Base-by-base conservation (phyloP, 129 eudicot genomes). In the Glebionis coronaria region DNA sequence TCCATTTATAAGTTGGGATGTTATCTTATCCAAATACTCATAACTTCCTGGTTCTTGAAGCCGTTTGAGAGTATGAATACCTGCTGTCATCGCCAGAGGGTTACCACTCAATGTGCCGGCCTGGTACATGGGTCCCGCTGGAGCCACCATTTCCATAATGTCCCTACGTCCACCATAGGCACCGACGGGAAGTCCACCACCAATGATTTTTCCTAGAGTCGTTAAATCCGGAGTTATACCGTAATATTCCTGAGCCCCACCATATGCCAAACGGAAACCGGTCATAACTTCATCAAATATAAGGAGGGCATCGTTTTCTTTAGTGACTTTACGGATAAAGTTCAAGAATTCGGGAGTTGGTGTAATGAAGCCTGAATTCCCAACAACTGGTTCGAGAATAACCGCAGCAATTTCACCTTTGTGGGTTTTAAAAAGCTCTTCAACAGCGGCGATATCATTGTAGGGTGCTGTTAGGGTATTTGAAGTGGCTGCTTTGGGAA, bases 11-110 rank as follows among this genome's bases (percentile, higher is more conserved):
- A 94, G 88, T 63, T 94, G 84, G 44, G 83, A 56, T 0, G 95
- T 89, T 20, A 94, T 72, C 68, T 81, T 81, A 51, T 83, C 75
- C 73, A 94, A 83, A 68, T 87, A 64, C 0, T 87, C 97, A 2
- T 90, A 94, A 4, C 63, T 77, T 44, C 99, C 99, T 0, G 83
- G 54, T 31, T 67, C 73, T 69, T 79, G 78, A 38, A 94, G 74
- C 60, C 94, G 78, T 79, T 90, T 89, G n/a, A 94, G 87, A 1
- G 94, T 87, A 75, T 87, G 95, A 45, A 94, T 90, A 1, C 97
- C 99, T 1, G 99, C 99, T 13, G 97, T 94, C 97, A 94, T 94
- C 9, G 97, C 99, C 65, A 94, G 70, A 12, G 97, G 99, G 88
- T 94, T 94, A 7, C 95, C 97, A 61, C 97, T 90, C 8, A 89